phyloP scores from a whole-genome alignment of 2,329 filamentous ascomycete species.

The Coniochaeta ligniaria region DNA sequence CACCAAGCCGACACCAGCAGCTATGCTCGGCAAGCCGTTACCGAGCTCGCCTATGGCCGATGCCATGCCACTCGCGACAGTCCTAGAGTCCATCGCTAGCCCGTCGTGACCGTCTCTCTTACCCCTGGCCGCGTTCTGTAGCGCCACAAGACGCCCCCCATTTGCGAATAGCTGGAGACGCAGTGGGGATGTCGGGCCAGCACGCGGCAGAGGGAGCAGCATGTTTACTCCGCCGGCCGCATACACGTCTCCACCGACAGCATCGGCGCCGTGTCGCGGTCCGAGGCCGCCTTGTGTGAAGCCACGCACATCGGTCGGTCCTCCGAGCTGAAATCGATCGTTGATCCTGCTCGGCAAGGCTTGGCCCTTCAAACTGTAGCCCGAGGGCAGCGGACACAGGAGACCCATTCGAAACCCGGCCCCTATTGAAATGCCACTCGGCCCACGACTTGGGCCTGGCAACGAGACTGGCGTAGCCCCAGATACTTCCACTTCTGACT shows the following conservation, averaged over 20 bases:
- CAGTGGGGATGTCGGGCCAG: conserved; percentile 76
- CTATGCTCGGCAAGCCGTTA: conserved; percentile 73
- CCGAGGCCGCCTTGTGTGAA: conserved; percentile 88
- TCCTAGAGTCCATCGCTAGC: conserved; percentile 30
- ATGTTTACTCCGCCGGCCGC: conserved; percentile 83
- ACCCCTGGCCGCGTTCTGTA: conserved; percentile 48
- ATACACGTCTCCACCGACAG: conserved; percentile 86
- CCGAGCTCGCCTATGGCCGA: conserved; percentile 62
- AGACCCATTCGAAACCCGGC: conserved; percentile 75
- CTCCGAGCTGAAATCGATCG: conserved; percentile 91
- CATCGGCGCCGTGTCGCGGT: conserved; percentile 77
- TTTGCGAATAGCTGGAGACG: conserved; percentile 89
- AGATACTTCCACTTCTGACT: conserved; percentile 79
- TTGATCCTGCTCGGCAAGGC: conserved; percentile 73
- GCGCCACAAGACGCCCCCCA: conserved; percentile 73
- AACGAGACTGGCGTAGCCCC: conserved; percentile 67
- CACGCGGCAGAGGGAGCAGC: conserved; percentile 74
- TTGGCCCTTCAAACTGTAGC: conserved; percentile 39
- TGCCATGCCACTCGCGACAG: conserved; percentile 46
- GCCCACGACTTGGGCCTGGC: conserved; percentile 53
- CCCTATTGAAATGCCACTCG: conserved; percentile 75
- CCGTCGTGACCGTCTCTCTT: conserved; percentile 37
- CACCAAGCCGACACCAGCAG: conserved; percentile 83
- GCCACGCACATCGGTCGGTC: conserved; percentile 88
- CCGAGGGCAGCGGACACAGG: conserved; percentile 71